A percentile compares a stretch with the other conserved stretches of the same genome.
These are phyloP conservation scores for Gossypium australe DNA, from an alignment of 345 rosid genomes.

Conservation along the genomic window DNA sequence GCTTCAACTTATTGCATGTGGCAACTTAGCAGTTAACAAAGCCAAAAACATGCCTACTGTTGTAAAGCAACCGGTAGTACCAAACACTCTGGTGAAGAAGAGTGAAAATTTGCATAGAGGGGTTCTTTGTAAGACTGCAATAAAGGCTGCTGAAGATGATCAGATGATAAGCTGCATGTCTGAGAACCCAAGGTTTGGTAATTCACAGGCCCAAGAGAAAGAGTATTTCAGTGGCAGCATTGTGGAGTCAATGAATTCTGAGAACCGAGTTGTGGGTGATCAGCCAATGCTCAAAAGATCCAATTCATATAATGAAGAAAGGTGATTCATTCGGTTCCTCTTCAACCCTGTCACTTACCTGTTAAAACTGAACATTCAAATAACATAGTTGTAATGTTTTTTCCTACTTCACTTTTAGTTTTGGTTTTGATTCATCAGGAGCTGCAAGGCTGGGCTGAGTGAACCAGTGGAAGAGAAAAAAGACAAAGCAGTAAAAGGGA, in stretches of 20 bases:
- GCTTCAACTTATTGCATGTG: constrained; percentile 73
- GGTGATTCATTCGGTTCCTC: constrained; percentile 27
- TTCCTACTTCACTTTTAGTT: neutral
- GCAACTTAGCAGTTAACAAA: constrained; percentile 44
- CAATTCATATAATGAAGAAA: constrained; percentile 74
- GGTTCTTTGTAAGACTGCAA: constrained; percentile 39
- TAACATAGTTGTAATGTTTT: neutral
- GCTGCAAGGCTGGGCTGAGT: constrained; percentile 21
- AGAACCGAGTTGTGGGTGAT: constrained; percentile 32
- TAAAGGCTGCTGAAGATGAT: constrained; percentile 35
- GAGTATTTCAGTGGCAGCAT: constrained; percentile 93
- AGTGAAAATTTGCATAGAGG: constrained; percentile 44
- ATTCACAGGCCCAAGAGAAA: constrained; percentile 66
- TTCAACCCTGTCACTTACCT: neutral
- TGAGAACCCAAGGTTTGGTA: constrained; percentile 94
- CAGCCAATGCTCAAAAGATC: constrained; percentile 50
- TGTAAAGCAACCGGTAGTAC: constrained; percentile 18
- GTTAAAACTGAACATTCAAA: neutral
- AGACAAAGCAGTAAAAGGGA: constrained; percentile 35
- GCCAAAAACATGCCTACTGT: constrained; percentile 26
- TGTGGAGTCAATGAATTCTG: constrained; percentile 50
- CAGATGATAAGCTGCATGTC: constrained; percentile 68
- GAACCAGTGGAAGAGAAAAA: constrained; percentile 23
- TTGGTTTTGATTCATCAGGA: constrained; percentile 24
- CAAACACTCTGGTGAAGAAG: constrained; percentile 14